Conservation (phyloP, 768 basidiomycete genomes). For the Stropharia rugosoannulata region DNA sequence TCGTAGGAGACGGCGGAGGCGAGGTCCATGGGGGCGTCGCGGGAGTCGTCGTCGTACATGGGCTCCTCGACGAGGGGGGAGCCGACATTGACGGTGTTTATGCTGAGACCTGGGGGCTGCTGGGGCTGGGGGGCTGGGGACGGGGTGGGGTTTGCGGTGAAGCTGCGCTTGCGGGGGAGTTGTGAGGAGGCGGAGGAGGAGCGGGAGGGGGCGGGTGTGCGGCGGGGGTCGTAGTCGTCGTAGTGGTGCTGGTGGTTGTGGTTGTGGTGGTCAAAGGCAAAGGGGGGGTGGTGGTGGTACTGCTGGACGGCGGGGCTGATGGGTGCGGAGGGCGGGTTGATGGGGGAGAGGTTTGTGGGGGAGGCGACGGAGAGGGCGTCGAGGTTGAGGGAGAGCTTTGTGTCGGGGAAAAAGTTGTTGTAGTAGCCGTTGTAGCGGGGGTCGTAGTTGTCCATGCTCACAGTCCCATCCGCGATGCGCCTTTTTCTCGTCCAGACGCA, state of each 20-base stretch:
- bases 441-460: conserved; percentile 21
- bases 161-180: conserved; percentile 67
- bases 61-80: conserved; percentile 36
- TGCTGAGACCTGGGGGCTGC: conserved; percentile 6
- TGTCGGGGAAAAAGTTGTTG: conserved; percentile 19
- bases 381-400: conserved; percentile 64
- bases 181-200: conserved; percentile 56
- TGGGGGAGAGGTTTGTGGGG: conserved; percentile 64
- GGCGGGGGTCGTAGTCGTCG: conserved; percentile 28
- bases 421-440: background rate
- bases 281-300: conserved; percentile 34
- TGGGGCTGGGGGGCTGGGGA: conserved; percentile 4
- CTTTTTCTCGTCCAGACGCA: background rate
- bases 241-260: conserved; percentile 30
- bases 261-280: conserved; percentile 49
- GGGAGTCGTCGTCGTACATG: conserved; percentile 37
- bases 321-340: conserved; percentile 42
- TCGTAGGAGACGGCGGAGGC: conserved; percentile 44
- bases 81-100: conserved; percentile 19
- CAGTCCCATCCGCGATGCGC: background rate
- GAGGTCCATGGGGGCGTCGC: conserved; percentile 36
- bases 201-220: conserved; percentile 20
- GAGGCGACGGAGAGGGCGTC: conserved; percentile 65
- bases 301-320: conserved; percentile 50
- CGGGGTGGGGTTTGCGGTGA: conserved; percentile 44